Conservation (phyloP, 2,329 filamentous ascomycete species). For the Thelonectria olida region DNA sequence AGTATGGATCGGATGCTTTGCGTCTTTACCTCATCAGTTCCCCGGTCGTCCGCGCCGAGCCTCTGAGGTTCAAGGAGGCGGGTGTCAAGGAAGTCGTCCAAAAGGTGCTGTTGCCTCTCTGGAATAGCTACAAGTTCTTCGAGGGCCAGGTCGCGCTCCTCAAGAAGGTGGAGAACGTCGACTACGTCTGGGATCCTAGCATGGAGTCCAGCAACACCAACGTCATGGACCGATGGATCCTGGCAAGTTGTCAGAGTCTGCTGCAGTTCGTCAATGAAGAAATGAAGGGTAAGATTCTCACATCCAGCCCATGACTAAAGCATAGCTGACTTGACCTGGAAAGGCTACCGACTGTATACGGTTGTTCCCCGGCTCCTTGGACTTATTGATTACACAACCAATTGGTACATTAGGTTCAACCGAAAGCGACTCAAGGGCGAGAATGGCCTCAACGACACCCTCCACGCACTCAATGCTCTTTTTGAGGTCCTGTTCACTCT, state of each 20-base stretch:
- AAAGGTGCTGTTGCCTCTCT: slow-evolving; percentile 88
- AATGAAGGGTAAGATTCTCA: slow-evolving; percentile 80
- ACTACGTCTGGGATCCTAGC: slow-evolving; percentile 81
- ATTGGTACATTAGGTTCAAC: slow-evolving; percentile 98
- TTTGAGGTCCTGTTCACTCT: slow-evolving; percentile 94
- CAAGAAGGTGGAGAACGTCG: slow-evolving; percentile 83
- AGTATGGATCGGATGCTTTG: slow-evolving; percentile 91
- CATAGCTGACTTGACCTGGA: slow-evolving; percentile 5
- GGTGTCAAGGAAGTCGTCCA: slow-evolving; percentile 96
- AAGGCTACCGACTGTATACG: slow-evolving; percentile 83
- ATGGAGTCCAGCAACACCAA: slow-evolving; percentile 83
- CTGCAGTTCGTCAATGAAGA: slow-evolving; percentile 92
- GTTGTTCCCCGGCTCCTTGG: slow-evolving; percentile 86
- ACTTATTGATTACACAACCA: slow-evolving; percentile 94
- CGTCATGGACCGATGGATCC: slow-evolving; percentile 95
- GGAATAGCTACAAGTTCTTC: slow-evolving; percentile 98
- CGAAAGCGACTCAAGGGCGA: slow-evolving; percentile 90
- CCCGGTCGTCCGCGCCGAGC: slow-evolving; percentile 90
- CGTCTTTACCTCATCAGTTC: slow-evolving; percentile 98
- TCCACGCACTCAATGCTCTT: slow-evolving; percentile 90
- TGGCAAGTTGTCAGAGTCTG: slow-evolving; percentile 91
- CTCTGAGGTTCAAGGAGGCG: slow-evolving; percentile 87
- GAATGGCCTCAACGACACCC: slow-evolving; percentile 84
- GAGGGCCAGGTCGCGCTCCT: slow-evolving; percentile 85
- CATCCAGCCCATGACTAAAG: not conserved